Conservation (phyloP, 306 rosid species). For the Begonia fuchsioides region DNA sequence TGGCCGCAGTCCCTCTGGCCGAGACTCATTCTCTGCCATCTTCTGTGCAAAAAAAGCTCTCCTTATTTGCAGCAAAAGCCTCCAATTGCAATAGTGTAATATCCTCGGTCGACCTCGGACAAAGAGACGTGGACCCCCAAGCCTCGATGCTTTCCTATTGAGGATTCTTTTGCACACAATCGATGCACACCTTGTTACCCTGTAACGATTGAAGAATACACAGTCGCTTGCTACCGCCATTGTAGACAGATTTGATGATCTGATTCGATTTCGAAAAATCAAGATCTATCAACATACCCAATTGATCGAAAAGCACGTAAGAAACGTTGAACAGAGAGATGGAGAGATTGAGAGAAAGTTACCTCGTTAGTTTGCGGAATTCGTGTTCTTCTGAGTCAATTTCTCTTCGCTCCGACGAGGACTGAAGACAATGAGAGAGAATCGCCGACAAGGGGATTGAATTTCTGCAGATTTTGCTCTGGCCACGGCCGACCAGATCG, state of each 20-base stretch:
- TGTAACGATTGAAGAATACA: conserved; percentile 71
- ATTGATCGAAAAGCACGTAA: no score
- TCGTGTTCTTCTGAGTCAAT: no score
- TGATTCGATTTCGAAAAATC: conserved; percentile 3
- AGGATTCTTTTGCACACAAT: conserved; percentile 87
- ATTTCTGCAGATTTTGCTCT: no score
- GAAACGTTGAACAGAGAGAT: no score
- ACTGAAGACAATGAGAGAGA: no score
- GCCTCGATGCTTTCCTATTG: conserved; percentile 98
- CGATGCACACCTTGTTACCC: conserved; percentile 78
- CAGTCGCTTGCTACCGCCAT: conserved; percentile 91
- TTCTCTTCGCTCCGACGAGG: no score
- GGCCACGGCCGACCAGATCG: no score
- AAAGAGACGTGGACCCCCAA: conserved; percentile 86
- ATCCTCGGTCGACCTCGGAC: conserved; percentile 79
- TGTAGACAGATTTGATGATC: conserved; percentile 16
- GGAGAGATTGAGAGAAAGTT: no score
- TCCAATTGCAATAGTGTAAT: conserved; percentile 63
- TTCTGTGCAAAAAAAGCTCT: conserved; percentile 49
- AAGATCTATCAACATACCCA: neutral
- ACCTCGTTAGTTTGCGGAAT: no score
- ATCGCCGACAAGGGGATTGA: no score
- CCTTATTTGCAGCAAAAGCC: conserved; percentile 81
- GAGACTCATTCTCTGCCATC: conserved; percentile 52
- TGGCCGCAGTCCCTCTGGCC: conserved; percentile 81